These are phyloP conservation scores for Climacium dendroides DNA, from an alignment of 225 moss, liverwort and hornwort genomes.

Conservation along the genomic window DNA sequence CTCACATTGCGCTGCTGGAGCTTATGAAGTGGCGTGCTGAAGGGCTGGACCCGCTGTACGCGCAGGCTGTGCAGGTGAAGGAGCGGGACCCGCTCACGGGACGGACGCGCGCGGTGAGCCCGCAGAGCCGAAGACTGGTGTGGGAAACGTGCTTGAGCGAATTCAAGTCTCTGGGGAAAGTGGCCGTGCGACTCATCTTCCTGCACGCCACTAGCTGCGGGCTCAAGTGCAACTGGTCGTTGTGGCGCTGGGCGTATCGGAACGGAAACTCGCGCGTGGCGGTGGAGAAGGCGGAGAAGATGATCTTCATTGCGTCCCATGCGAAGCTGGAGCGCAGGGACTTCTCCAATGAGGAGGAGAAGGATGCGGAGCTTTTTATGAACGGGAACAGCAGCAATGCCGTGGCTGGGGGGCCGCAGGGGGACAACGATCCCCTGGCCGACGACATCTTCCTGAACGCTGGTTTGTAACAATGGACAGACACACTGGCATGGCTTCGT, in stretches of 20 bases:
- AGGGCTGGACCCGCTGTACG: conserved; percentile 78
- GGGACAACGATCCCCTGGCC: conserved; percentile 33
- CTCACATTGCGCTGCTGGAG: conserved; percentile 87
- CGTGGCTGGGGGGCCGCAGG: conserved; percentile 1
- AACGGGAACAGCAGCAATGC: conserved; percentile 32
- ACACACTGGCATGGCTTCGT: not conserved
- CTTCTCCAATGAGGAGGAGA: conserved; percentile 75
- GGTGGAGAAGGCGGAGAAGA: conserved; percentile 84
- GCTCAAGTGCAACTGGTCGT: conserved; percentile 77
- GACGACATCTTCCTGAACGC: conserved; percentile 84
- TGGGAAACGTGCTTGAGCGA: conserved; percentile 93
- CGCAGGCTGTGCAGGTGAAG: conserved; percentile 86
- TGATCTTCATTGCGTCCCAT: conserved; percentile 91
- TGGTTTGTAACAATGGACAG: conserved; percentile 43
- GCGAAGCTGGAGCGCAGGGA: conserved; percentile 90
- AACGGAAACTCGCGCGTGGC: conserved; percentile 78
- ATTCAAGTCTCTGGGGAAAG: conserved; percentile 72
- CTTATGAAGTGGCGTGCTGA: conserved; percentile 90
- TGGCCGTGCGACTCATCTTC: conserved; percentile 81
- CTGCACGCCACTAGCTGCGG: conserved; percentile 79
- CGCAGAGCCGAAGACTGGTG: conserved; percentile 73
- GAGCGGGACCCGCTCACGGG: conserved; percentile 68
- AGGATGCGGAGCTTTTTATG: conserved; percentile 77
- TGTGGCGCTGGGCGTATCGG: conserved; percentile 90
- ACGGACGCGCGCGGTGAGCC: conserved; percentile 75